phyloP scores from a whole-genome alignment of 257 asterid genomes.

The Nicotiana undulata region DNA sequence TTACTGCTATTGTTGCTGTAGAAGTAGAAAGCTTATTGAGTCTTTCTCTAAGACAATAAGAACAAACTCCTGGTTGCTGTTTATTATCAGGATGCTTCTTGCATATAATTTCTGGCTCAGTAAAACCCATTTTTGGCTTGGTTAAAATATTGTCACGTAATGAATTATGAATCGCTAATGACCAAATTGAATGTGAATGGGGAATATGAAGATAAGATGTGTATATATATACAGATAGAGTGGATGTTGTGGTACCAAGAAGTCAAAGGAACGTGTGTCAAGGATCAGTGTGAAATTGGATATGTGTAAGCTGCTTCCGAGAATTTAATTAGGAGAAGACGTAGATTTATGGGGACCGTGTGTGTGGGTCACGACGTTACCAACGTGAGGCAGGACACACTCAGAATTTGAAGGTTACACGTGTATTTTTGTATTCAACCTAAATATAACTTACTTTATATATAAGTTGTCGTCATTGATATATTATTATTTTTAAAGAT shows the following conservation, averaged over 20 bases:
- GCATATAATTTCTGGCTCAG: slow-evolving; percentile 36
- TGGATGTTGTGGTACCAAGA: background rate
- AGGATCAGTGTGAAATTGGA: background rate
- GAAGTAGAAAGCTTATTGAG: slow-evolving; percentile 26
- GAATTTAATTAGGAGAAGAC: background rate
- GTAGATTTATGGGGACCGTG: background rate
- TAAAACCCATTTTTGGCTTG: slow-evolving; percentile 28
- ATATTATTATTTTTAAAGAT: too few relatives aligned
- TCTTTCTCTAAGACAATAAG: slow-evolving; percentile 49
- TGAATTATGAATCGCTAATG: background rate
- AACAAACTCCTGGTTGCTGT: slow-evolving; percentile 62
- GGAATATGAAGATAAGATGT: background rate
- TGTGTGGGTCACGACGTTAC: slow-evolving; percentile 1
- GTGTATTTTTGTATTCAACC: too few relatives aligned
- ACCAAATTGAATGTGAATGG: background rate
- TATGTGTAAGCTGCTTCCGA: background rate
- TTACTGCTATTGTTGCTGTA: background rate
- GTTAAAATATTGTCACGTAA: background rate
- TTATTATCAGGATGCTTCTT: slow-evolving; percentile 39
- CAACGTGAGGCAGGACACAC: too few relatives aligned
- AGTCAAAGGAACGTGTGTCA: background rate
- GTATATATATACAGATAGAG: background rate
- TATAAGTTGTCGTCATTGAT: too few relatives aligned
- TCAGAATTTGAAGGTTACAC: too few relatives aligned
- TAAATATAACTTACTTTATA: too few relatives aligned